A percentile compares a stretch with the other conserved stretches of the same genome.
phyloP scores from a whole-genome alignment of 129 eudicot genomes.

The Tagetes patula region DNA sequence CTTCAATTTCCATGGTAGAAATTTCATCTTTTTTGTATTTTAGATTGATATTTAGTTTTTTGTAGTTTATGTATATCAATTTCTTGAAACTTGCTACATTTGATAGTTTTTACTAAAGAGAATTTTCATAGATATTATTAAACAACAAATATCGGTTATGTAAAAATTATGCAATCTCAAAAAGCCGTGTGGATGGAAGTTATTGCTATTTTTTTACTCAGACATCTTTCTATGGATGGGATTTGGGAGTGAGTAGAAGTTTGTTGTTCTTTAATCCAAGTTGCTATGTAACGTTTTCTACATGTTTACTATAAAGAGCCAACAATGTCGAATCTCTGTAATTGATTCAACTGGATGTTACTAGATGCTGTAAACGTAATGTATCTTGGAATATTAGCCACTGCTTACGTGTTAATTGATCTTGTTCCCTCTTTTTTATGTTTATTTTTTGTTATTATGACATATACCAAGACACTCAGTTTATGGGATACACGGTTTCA shows the following conservation, averaged over 20 bases:
- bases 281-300: background rate
- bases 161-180: background rate
- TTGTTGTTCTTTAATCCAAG: background rate
- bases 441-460: background rate
- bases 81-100: no score
- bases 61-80: no score
- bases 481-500: background rate
- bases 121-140: no score
- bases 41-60: background rate
- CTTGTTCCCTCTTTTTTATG: conserved; percentile 15
- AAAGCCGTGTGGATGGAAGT: background rate
- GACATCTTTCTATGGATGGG: conserved; percentile 3
- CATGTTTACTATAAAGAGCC: background rate
- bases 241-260: background rate
- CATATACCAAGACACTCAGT: background rate
- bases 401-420: background rate
- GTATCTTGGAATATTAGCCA: background rate
- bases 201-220: background rate
- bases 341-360: conserved; percentile 15
- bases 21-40: background rate
- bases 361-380: background rate
- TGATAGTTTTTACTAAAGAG: no score
- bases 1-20: conserved; percentile 5
- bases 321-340: background rate
- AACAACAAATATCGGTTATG: background rate